Evolutionary conservation across 495 filamentous ascomycete species (phyloP).

Genomic region (Immersiella caudata): DNA sequence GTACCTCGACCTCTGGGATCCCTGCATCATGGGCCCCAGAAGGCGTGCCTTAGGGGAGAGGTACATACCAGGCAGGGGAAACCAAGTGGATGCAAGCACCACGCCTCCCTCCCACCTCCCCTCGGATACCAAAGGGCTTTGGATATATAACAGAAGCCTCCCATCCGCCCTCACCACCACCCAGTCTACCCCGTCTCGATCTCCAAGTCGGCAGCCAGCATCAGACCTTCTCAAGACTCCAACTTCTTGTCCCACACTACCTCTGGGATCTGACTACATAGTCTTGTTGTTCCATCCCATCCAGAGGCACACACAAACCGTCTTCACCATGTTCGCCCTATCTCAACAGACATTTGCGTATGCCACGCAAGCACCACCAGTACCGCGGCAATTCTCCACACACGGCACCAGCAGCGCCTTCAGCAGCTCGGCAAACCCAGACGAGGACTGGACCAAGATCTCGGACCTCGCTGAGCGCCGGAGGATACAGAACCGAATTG

Average conservation of each 20-base stretch:
- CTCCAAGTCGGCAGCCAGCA: conserved; percentile 6
- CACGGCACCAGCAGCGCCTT: conserved; percentile 93
- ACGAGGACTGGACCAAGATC: conserved; percentile 99
- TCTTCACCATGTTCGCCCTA: conserved; percentile 48
- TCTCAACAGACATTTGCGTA: conserved; percentile 50
- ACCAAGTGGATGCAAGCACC: conserved; percentile 18
- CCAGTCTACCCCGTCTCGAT: conserved; percentile 7
- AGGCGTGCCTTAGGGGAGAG: neutral
- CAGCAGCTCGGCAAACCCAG: conserved; percentile 92
- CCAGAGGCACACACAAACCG: neutral
- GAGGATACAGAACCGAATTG: conserved; percentile 96
- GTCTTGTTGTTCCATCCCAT: conserved; percentile 7
- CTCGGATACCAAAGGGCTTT: conserved; percentile 15
- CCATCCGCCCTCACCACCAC: conserved; percentile 17
- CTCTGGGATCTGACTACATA: conserved; percentile 10
- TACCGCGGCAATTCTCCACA: conserved; percentile 63
- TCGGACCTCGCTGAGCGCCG: conserved; percentile 93
- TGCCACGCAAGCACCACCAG: conserved; percentile 37
- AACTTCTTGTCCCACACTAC: too few species aligned
- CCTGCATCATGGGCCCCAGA: conserved; percentile 20
- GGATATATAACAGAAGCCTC: conserved; percentile 25
- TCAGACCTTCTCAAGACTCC: neutral
- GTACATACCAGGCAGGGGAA: conserved; percentile 8
- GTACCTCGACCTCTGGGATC: conserved; percentile 12
- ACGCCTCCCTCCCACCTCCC: conserved; percentile 12